phyloP scores from a whole-genome alignment of 2,329 filamentous ascomycete species.

The Epichloe sylvatica region DNA sequence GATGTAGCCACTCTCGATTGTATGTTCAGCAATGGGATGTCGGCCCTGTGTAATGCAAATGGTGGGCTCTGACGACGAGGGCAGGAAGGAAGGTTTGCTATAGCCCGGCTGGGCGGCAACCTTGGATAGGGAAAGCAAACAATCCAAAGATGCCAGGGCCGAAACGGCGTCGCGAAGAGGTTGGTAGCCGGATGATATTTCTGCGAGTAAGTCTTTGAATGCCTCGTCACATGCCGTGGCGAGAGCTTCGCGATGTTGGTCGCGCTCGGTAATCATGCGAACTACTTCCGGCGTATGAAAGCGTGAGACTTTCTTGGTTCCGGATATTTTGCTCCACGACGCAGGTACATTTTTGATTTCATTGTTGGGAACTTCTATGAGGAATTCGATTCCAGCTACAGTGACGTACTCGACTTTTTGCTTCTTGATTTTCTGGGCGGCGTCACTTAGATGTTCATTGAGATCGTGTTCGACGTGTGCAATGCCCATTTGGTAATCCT shows the following conservation, averaged over 20 bases:
- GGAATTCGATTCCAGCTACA: constrained; percentile 81
- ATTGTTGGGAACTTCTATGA: constrained; percentile 78
- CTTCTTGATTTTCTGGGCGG: constrained; percentile 58
- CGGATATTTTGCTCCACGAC: constrained; percentile 87
- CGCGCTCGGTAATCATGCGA: constrained; percentile 67
- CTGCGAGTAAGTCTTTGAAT: constrained; percentile 55
- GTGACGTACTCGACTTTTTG: constrained; percentile 64
- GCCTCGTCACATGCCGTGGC: constrained; percentile 82
- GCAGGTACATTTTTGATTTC: constrained; percentile 79
- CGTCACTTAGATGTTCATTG: constrained; percentile 57
- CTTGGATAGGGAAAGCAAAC: constrained; percentile 70
- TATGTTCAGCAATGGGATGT: constrained; percentile 91
- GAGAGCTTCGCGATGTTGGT: constrained; percentile 88
- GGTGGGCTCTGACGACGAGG: constrained; percentile 47
- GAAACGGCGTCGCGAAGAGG: constrained; percentile 78
- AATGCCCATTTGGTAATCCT: constrained; percentile 79
- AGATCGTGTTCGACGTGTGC: constrained; percentile 85
- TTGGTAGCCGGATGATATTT: constrained; percentile 76
- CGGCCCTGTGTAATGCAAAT: constrained; percentile 54
- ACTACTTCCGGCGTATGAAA: constrained; percentile 92
- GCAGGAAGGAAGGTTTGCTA: constrained; percentile 55
- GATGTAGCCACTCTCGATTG: constrained; percentile 74
- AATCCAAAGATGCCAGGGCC: constrained; percentile 76
- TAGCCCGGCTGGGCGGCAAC: constrained; percentile 83
- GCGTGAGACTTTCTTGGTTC: constrained; percentile 80